Conservation (phyloP, 805 yeast species). For the Candida jianshihensis region DNA sequence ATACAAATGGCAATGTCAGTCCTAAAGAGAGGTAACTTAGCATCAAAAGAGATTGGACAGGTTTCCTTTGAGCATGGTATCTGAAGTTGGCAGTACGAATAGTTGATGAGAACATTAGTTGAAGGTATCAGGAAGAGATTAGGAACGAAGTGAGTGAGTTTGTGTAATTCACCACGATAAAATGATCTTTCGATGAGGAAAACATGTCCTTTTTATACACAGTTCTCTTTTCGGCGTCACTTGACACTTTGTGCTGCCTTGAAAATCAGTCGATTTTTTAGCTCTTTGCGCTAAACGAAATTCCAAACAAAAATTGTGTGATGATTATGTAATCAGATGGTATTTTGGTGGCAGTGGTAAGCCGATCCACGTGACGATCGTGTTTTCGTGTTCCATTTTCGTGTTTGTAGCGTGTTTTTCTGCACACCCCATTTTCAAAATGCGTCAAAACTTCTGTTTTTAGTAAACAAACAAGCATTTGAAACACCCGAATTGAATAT, state of each 20-base stretch:
- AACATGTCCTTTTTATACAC: not conserved
- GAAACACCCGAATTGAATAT: not conserved
- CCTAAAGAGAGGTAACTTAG: not conserved
- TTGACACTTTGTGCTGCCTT: too few relatives aligned
- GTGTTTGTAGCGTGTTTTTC: not conserved
- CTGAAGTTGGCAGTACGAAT: constrained; percentile 1
- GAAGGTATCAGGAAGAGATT: not conserved
- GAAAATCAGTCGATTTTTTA: not conserved
- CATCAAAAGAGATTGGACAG: not conserved
- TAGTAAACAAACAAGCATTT: not conserved
- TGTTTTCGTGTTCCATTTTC: constrained; percentile 1
- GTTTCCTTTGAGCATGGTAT: not conserved
- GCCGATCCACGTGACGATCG: not conserved
- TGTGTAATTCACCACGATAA: too few relatives aligned
- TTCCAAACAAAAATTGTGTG: too few relatives aligned
- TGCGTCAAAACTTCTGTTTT: not conserved
- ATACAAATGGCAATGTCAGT: not conserved
- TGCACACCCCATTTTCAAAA: not conserved
- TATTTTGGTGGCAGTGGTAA: too few relatives aligned
- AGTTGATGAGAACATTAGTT: not conserved
- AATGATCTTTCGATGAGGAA: too few relatives aligned
- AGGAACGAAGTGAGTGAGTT: not conserved
- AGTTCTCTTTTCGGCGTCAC: not conserved
- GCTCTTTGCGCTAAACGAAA: too few relatives aligned
- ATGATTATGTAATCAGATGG: too few relatives aligned